A percentile compares a stretch with the other conserved stretches of the same genome.
phyloP scores from a whole-genome alignment of 768 basidiomycete genomes.

The Candolleomyces eurysporus region DNA sequence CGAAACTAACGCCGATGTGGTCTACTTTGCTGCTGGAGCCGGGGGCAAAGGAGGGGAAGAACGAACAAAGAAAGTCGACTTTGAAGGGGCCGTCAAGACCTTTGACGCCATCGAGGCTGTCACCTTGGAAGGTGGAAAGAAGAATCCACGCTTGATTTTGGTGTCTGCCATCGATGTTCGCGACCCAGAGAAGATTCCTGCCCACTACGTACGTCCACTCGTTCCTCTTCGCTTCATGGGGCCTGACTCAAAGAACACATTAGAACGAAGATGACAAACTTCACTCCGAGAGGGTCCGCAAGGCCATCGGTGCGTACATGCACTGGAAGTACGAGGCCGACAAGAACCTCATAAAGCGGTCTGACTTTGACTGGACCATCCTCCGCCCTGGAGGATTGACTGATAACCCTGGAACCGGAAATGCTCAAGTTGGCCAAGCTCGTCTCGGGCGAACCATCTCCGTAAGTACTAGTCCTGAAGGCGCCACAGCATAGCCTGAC shows the following conservation, averaged over 20 bases:
- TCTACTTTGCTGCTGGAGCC: slow-evolving; percentile 51
- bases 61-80: slow-evolving; percentile 55
- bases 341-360: slow-evolving; percentile 46
- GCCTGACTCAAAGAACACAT: too few species aligned
- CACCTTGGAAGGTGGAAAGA: slow-evolving; percentile 19
- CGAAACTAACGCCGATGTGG: slow-evolving; percentile 32
- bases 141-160: slow-evolving; percentile 53
- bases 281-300: slow-evolving; percentile 39
- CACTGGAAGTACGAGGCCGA: slow-evolving; percentile 52
- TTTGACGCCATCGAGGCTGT: slow-evolving; percentile 65
- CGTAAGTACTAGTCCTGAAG: slow-evolving; percentile 30
- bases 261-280: slow-evolving; percentile 48
- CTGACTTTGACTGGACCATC: slow-evolving; percentile 63
- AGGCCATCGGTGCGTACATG: slow-evolving; percentile 44
- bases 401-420: slow-evolving; percentile 49
- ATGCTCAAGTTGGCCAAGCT: slow-evolving; percentile 50
- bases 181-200: slow-evolving; percentile 46
- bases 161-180: slow-evolving; percentile 61
- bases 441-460: slow-evolving; percentile 46
- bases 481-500: neutral
- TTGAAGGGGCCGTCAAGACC: slow-evolving; percentile 65
- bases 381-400: slow-evolving; percentile 62
- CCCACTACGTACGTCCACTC: slow-evolving; percentile 44
- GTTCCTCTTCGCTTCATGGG: neutral
- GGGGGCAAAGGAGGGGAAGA: slow-evolving; percentile 59